These are phyloP conservation scores for Tritrichomonas foetus DNA, from an alignment of 208 protist genomes.

Conservation along the genomic window DNA sequence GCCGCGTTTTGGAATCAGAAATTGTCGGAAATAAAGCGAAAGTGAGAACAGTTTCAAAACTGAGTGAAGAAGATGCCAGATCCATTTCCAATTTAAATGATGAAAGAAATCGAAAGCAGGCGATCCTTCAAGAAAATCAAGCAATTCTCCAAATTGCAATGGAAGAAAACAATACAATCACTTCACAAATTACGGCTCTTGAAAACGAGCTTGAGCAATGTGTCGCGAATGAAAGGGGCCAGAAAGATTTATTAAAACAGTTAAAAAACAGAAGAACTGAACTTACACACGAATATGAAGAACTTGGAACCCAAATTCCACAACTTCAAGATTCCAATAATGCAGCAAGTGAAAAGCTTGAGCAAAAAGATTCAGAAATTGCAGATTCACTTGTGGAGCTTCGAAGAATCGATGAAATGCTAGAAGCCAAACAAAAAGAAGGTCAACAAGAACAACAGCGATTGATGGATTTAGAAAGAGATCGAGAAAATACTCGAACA, in stretches of 20 bases:
- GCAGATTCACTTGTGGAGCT: not conserved
- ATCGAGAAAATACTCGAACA: not conserved
- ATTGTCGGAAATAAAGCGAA: conserved; percentile 25
- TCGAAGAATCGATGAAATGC: not conserved
- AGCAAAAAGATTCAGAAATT: not conserved
- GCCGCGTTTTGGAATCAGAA: conserved; percentile 24
- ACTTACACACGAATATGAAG: not conserved
- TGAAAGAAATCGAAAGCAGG: not conserved
- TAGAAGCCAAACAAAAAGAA: not conserved
- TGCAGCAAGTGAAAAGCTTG: not conserved
- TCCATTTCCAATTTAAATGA: conserved; percentile 26
- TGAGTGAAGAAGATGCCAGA: not conserved
- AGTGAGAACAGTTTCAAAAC: conserved; percentile 14
- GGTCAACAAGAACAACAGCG: not conserved
- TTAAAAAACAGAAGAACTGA: not conserved
- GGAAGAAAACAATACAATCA: not conserved
- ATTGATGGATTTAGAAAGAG: not conserved
- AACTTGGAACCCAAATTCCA: not conserved
- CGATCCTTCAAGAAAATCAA: not conserved
- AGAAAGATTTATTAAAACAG: not conserved
- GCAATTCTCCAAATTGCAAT: not conserved
- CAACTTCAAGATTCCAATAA: not conserved
- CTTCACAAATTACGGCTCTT: not conserved
- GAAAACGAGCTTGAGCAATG: conserved; percentile 31
- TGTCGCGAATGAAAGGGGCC: not conserved